Evolutionary conservation across 257 asterid species (phyloP).

Genomic region (Solanum corneliomulleri): DNA sequence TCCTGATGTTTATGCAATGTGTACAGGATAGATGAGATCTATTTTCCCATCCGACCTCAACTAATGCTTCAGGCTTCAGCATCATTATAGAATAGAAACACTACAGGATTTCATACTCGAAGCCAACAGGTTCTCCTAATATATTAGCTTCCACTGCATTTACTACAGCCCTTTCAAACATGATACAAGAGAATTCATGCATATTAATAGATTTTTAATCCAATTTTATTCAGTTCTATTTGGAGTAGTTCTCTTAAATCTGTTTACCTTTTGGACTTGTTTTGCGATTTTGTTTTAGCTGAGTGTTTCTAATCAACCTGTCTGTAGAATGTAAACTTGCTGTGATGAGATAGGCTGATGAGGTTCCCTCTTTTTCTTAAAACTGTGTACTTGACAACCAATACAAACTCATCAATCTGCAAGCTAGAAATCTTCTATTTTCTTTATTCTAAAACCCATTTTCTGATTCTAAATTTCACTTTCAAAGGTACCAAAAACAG

Average conservation of each 20-base stretch:
- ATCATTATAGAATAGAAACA: slow-evolving; percentile 2
- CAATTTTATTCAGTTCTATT: neutral
- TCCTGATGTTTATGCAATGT: neutral
- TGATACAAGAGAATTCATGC: neutral
- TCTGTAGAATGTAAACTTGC: neutral
- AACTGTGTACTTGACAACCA: neutral
- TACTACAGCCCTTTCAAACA: neutral
- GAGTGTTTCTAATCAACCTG: neutral
- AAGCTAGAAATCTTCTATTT: neutral
- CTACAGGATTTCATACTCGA: slow-evolving; percentile 45
- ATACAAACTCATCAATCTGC: neutral
- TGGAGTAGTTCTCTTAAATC: neutral
- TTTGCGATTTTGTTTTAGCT: neutral
- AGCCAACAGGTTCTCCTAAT: slow-evolving; percentile 74
- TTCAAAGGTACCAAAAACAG: neutral
- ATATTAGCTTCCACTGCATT: neutral
- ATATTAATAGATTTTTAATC: neutral
- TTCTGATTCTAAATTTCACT: neutral
- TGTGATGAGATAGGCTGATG: neutral
- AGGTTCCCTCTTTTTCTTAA: neutral
- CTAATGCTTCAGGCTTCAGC: neutral
- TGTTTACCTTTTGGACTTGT: neutral
- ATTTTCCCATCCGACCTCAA: neutral
- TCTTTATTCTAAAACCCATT: neutral
- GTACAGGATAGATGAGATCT: neutral